Base-by-base conservation (phyloP, 768 basidiomycete species). In the Auriculariales sp. region DNA sequence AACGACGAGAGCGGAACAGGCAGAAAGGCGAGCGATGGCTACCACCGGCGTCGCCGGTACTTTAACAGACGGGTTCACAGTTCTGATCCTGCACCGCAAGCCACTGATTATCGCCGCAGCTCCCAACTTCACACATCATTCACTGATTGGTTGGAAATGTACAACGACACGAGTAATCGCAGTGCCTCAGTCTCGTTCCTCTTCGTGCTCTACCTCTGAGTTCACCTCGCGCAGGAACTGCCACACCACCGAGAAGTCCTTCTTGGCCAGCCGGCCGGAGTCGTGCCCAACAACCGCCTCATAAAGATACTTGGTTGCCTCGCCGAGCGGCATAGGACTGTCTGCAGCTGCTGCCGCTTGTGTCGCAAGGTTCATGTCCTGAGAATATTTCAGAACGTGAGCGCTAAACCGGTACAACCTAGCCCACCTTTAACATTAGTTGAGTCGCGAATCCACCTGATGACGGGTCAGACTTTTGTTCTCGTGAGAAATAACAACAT, bases 331-430 rank as follows among this genome's bases (percentile, higher is more conserved):
- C 50, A 88, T 60, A 3, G 77, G 69, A 29, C 68, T 76, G 3
- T 62, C 63, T 22, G 68, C 62, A 15, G 69, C 63, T 28, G 63
- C 62, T 14, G 79, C 86, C 9, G 83, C 73, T 49, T 78, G 70
- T 27, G 68, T 75, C 1, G 89, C 91, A 28, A 93, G 74, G 39
- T 82, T 76, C 79, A 94, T 79, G 59, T 94, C 90, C 88, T 92
- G 53, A n/a, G n/a, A n/a, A n/a, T 7, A 44, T 22, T 39, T 25
- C 33, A n/a, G 46, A 14, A 48, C 31, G 30, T 51, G 47, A 50
- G 52, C 45, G 31, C 45, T 11, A 49, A 17, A 24, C 29, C 15
- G 10, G 32, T 3, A 12, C 2, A 39, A 25, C 22, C 6, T 28
- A 9, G 28, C 52, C 24, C 36, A 79, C 88, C 77, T 91, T 91